Base-by-base conservation (phyloP, 106 monocot species). In the Dactylorhiza incarnata region DNA sequence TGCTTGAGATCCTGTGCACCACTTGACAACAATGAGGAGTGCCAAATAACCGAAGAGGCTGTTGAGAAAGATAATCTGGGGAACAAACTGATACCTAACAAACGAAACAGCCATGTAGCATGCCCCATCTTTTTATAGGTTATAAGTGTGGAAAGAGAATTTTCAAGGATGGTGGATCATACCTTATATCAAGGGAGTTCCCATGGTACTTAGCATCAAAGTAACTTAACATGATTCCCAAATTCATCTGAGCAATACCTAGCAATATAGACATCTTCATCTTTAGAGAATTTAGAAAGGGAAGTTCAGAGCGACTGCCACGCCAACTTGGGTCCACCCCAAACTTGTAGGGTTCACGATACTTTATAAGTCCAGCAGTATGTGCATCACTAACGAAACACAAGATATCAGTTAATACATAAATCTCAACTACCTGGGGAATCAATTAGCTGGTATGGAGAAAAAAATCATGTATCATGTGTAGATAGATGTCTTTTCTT, bases 241-340 rank as follows among this genome's bases (percentile, higher is more conserved):
- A 77, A 69, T 99, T 99, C 97, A 99, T 99, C 70, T 99, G 97
- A 17, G 91, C 76, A 3, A 99, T 73, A 75, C 97, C 97, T 15
- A 99, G 74, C 65, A 99, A 76, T 77, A 99, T 94, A 55, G 97
- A 99, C 97, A 99, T 99, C 87, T 99, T 99, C 97, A 99, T 99
- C 82, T 99, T 99, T 24, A 99, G 78, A 25, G 97, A 99, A 77
- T 99, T 99, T 45, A 99, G 83, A 81, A 99, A 99, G 17, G 97
- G 94, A 29, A 99, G 86, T 82, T 99, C 97, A 77, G 94, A 82
- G 0, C 97, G 97, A 79, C 88, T 99, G 43, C 97, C 97, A 55
- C 94, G 89, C 97, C 97, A 99, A 43, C 86, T 91, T n/a, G 97
- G 97, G 78, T 99, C 97, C 84, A 99, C 97, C 59, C 97, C 97